Percentiles rank a stretch among this genome's conserved stretches.
These are phyloP conservation scores for Dictyostelium citrinum DNA, from an alignment of 78 protist genomes.

Conservation along the genomic window DNA sequence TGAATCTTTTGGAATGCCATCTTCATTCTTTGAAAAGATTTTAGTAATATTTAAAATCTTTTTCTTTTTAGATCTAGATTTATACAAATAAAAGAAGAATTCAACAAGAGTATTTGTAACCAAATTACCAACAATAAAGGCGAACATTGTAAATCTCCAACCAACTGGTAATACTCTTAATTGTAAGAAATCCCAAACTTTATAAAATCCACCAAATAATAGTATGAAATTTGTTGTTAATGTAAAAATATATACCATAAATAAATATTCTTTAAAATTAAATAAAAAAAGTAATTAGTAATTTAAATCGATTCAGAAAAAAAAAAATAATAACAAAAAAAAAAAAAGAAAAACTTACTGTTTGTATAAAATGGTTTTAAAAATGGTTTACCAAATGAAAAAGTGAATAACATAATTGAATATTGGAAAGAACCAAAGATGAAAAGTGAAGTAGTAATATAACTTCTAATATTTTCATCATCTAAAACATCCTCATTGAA, in stretches of 20 bases:
- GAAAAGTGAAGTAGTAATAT: conserved; percentile 16
- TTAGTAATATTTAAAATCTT: background rate
- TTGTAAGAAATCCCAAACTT: conserved; percentile 29
- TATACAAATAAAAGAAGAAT: background rate
- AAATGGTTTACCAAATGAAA: conserved; percentile 74
- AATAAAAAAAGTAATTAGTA: background rate
- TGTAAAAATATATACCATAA: conserved; percentile 1
- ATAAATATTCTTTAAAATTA: background rate
- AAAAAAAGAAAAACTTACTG: background rate
- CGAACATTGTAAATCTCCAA: conserved; percentile 49
- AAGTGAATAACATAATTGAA: conserved; percentile 48
- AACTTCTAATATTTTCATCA: background rate
- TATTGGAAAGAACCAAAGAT: conserved; percentile 61
- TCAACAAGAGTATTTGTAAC: conserved; percentile 34
- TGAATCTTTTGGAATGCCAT: conserved; percentile 9
- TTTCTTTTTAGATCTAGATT: conserved; percentile 30
- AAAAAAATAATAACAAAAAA: too few species aligned
- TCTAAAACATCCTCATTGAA: background rate
- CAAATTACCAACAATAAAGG: background rate
- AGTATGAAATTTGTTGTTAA: background rate
- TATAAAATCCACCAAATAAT: conserved; percentile 10
- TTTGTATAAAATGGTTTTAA: conserved; percentile 66
- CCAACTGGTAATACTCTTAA: conserved; percentile 3
- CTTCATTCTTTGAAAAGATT: conserved; percentile 21
- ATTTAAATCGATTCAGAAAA: too few species aligned